A percentile compares a stretch with the other conserved stretches of the same genome.
These are phyloP conservation scores for Nemania sp. DNA, from an alignment of 2,329 filamentous ascomycete genomes.

Conservation along the genomic window DNA sequence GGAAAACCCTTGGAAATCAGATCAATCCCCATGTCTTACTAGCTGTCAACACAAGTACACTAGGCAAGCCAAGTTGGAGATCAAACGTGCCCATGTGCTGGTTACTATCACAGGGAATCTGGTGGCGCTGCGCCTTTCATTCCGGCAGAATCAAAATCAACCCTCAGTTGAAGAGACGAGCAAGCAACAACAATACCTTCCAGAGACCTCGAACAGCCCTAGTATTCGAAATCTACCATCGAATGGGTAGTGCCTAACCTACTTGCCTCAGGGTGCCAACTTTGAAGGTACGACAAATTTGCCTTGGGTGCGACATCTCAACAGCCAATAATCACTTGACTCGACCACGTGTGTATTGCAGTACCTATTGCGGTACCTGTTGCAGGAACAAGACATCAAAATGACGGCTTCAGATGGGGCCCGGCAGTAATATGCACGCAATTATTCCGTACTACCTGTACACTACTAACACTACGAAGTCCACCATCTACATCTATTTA, in stretches of 20 bases:
- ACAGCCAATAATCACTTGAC: conserved; percentile 4
- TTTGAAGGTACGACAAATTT: too few relatives aligned
- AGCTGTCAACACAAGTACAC: conserved; percentile 1
- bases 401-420: conserved; percentile 10
- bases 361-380: background rate
- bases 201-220: too few relatives aligned
- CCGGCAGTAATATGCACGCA: conserved; percentile 29
- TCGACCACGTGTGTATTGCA: conserved; percentile 20
- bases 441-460: conserved; percentile 9
- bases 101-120: background rate
- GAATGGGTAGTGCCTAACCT: too few relatives aligned
- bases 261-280: too few relatives aligned
- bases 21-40: conserved; percentile 2
- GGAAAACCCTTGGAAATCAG: background rate
- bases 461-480: background rate
- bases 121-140: conserved; percentile 17
- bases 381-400: background rate
- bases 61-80: conserved; percentile 19
- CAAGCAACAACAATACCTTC: background rate
- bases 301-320: background rate
- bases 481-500: too few relatives aligned
- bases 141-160: conserved; percentile 23
- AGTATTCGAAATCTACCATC: background rate
- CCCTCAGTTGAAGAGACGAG: background rate
- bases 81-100: conserved; percentile 16